Base-by-base conservation (phyloP, 78 protist species). In the Dictyostelium citrinum region DNA sequence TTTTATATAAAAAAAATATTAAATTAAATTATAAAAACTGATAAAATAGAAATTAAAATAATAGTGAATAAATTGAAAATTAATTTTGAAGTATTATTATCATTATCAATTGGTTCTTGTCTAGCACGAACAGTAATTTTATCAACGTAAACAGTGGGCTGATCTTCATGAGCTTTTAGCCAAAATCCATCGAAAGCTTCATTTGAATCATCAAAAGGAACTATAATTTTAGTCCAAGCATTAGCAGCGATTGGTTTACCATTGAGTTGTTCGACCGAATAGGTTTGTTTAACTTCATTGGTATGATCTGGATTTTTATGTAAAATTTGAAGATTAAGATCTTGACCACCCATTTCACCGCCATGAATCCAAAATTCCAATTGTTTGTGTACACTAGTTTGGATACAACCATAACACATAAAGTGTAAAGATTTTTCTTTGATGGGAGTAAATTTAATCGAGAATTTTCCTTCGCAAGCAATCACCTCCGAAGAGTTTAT, bases 111-210 rank as follows among this genome's bases (percentile, higher is more conserved):
- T 74, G 82, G 81, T 31, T 88, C 93, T 24, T 35, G 5, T 46
- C 24, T 60, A 2, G 93, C 93, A 67, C 85, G 79, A 8, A 88
- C 85, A 43, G 93, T 88, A 49, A 88, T 67, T 72, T 76, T 33
- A 45, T 68, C 93, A 33, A 88, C 35, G 16, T 45, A 88, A 5
- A 78, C 17, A 1, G 68, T 45, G 43, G 93, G 81, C 68, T 88
- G 93, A 79, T 88, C 75, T 14, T 22, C 70, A 8, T 37, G n/a
- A 9, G 93, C 45, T 31, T 49, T 37, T 20, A 88, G 46, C 77
- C 82, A 79, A 31, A 88, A 43, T 33, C 93, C 93, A 78, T 76
- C 84, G 39, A 68, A 88, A 31, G 22, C 27, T n/a, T 37, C 60
- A 33, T 24, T 37, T 67, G 70, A 27, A 0, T 29, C 58, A 12